Base-by-base conservation (phyloP, 805 yeast species). In the Cyberlindnera misumaiensis region DNA sequence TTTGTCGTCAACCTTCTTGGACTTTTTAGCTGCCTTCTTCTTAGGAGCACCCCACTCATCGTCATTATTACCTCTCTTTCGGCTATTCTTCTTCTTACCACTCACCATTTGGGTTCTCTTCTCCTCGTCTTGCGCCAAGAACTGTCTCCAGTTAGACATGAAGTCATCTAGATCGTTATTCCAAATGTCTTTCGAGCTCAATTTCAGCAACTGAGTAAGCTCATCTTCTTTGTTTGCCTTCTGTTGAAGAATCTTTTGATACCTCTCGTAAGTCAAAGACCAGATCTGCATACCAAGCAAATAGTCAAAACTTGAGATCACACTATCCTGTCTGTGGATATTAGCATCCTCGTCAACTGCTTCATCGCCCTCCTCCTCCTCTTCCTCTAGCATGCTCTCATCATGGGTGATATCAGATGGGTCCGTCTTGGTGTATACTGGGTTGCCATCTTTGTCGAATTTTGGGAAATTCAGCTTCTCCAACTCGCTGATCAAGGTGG, bases 241-340 rank as follows among this genome's bases (percentile, higher is more conserved):
- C 56, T 89, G 94, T 38, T 71, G 70, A 51, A 88, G 65, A 47
- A 93, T 66, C 48, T 75, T 80, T 52, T 86, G 89, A 56, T 89
- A 93, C 51, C 93, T 75, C 62, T 93, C 98, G 42, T 71, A 72
- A 1, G 98, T 90, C 55, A 93, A 74, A 28, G 96, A 83, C 93
- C 96, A 87, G 47, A 93, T 80, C 27, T 88, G 76, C 96, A 93
- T 84, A 38, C 93, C 94, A 38, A 93, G 68, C 46, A 93, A 68
- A 51, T 93, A 93, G 53, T 93, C 97, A 60, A 77, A 90, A 6
- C 80, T 69, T 9, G 87, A 75, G 36, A 71, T 70, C 12, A 74
- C 63, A 17, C 77, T 81, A 35, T 55, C 73, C 59, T 59, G 67
- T 12, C 62, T 59, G 34, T 67, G 68, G n/a, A 64, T 60, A 11